phyloP scores from a whole-genome alignment of 2,329 filamentous ascomycete species.

The Colletotrichum cordylinicola region DNA sequence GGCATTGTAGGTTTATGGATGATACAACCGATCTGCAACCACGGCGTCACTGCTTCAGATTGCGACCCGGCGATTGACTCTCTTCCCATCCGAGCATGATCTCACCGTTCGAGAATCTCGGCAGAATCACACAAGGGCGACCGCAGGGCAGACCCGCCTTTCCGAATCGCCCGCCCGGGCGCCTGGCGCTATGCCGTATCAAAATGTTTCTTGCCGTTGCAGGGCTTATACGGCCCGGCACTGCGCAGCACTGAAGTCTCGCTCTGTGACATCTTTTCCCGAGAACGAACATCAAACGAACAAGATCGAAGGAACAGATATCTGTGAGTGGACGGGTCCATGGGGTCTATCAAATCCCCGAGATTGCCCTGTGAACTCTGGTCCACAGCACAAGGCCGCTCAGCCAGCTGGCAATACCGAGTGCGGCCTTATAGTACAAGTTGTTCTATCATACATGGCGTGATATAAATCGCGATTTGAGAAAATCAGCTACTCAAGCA shows the following conservation, averaged over 20 bases:
- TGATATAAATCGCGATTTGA: not conserved
- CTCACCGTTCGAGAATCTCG: constrained; percentile 2
- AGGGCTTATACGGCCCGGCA: not conserved
- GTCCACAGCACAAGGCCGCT: not conserved
- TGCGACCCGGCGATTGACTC: not conserved
- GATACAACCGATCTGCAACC: constrained; percentile 22
- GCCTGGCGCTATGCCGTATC: not conserved
- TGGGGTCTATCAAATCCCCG: not conserved
- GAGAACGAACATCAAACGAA: constrained; percentile 2
- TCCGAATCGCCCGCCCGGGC: not conserved
- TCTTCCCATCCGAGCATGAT: not conserved
- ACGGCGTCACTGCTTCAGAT: constrained; percentile 18
- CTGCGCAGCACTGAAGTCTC: not conserved
- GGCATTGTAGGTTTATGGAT: constrained; percentile 15
- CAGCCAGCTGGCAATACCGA: not conserved
- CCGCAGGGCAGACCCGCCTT: not conserved
- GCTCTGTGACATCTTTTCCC: not conserved
- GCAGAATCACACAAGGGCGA: not conserved
- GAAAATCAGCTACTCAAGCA: not conserved
- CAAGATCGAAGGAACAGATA: not conserved
- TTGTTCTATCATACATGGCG: constrained; percentile 19
- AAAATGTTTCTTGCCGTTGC: not conserved
- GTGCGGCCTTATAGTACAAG: constrained; percentile 5
- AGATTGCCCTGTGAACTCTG: not conserved
- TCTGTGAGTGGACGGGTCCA: constrained; percentile 1